phyloP scores from a whole-genome alignment of 2,329 filamentous ascomycete genomes.

The Hirsutella minnesotensis region DNA sequence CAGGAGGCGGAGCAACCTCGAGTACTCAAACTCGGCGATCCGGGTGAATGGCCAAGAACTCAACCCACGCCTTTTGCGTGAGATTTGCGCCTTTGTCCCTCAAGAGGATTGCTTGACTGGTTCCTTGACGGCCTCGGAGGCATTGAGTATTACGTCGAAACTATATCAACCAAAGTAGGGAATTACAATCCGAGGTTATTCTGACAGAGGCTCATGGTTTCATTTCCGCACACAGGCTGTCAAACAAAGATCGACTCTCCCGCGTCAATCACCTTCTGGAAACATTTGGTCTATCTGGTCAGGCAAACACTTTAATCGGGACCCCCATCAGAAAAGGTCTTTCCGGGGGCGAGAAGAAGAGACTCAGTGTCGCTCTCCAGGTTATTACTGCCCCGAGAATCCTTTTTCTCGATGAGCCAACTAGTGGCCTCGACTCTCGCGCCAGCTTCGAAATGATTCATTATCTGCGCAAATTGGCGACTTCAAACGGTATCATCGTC shows the following conservation, averaged over 20 bases:
- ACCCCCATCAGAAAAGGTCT: slow-evolving; percentile 77
- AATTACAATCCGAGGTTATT: too few relatives aligned
- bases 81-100: slow-evolving; percentile 68
- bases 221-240: too few relatives aligned
- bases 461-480: slow-evolving; percentile 56
- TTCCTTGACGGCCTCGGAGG: slow-evolving; percentile 69
- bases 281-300: slow-evolving; percentile 61
- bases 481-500: slow-evolving; percentile 59
- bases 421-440: slow-evolving; percentile 69
- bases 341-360: slow-evolving; percentile 73
- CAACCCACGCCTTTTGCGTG: slow-evolving; percentile 43
- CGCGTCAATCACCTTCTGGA: slow-evolving; percentile 56
- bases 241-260: slow-evolving; percentile 36
- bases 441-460: slow-evolving; percentile 66
- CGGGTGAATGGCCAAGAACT: too few relatives aligned
- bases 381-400: slow-evolving; percentile 73
- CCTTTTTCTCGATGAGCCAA: slow-evolving; percentile 75
- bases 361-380: slow-evolving; percentile 69
- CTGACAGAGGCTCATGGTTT: too few relatives aligned
- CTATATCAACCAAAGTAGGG: too few relatives aligned
- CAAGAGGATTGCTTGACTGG: slow-evolving; percentile 80
- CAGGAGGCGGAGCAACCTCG: too few relatives aligned
- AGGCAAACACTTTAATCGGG: slow-evolving; percentile 62
- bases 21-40: too few relatives aligned
- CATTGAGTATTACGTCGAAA: slow-evolving; percentile 48